Percentiles rank a stretch among this genome's conserved stretches.
phyloP scores from a whole-genome alignment of 768 basidiomycete genomes.

The Scleroderma bovista region DNA sequence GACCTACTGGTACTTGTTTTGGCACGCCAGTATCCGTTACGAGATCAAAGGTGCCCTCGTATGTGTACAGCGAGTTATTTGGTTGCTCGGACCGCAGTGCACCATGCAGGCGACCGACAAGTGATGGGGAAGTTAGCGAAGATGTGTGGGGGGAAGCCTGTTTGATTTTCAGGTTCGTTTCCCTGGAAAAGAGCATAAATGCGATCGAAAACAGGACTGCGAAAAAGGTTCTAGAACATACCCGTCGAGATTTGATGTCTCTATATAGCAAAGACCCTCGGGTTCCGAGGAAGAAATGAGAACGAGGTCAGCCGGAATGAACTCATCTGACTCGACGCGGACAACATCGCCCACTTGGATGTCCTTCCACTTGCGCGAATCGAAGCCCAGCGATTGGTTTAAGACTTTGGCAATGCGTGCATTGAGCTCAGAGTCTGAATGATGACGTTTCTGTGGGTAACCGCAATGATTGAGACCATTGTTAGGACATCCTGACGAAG shows the following conservation, averaged over 20 bases:
- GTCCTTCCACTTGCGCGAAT: conserved; percentile 79
- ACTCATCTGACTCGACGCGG: conserved; percentile 85
- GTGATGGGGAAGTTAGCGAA: conserved; percentile 67
- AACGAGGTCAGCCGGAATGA: conserved; percentile 93
- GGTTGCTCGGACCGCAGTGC: conserved; percentile 92
- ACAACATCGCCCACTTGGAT: conserved; percentile 90
- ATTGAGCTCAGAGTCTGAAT: conserved; percentile 90
- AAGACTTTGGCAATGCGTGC: conserved; percentile 77
- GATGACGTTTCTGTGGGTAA: conserved; percentile 79
- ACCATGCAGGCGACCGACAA: conserved; percentile 70
- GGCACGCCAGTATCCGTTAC: conserved; percentile 50
- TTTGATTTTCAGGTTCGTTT: conserved; percentile 99
- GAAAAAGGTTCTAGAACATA: conserved; percentile 29
- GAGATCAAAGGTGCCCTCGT: conserved; percentile 76
- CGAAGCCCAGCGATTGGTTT: conserved; percentile 55
- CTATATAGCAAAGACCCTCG: conserved; percentile 95
- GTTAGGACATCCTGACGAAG: neutral
- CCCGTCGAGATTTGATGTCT: conserved; percentile 98
- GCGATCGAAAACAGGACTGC: neutral
- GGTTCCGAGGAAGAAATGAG: conserved; percentile 89
- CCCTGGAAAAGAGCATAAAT: conserved; percentile 39
- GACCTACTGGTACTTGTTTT: conserved; percentile 84
- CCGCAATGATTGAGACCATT: conserved; percentile 3
- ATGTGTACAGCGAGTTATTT: conserved; percentile 96
- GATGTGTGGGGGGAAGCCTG: conserved; percentile 85